Evolutionary conservation across 139 green algal genomes (phyloP).

Genomic region (Chlamydomonas applanata): DNA sequence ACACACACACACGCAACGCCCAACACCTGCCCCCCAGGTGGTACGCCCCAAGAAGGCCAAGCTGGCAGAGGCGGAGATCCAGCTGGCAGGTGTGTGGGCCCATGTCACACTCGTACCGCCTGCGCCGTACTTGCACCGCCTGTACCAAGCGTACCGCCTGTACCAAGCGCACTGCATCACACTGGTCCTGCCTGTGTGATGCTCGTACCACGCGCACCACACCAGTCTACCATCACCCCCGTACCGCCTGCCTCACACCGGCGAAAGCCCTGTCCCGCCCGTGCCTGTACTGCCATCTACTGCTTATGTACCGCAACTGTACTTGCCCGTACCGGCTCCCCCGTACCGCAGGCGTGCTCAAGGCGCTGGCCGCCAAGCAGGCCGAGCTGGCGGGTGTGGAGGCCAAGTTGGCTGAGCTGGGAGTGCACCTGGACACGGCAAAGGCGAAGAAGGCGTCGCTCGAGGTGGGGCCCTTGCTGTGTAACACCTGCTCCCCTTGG

Average conservation of each 20-base stretch:
- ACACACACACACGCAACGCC: too few species aligned
- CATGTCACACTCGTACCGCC: too few species aligned
- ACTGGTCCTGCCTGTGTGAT: too few species aligned
- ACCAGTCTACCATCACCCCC: too few species aligned
- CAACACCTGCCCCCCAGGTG: constrained; percentile 37
- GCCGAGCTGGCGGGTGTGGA: constrained; percentile 59
- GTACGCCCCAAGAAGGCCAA: constrained; percentile 66
- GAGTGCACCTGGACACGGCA: constrained; percentile 53
- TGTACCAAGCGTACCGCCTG: too few species aligned
- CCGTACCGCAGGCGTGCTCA: constrained; percentile 41
- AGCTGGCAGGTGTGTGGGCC: constrained; percentile 35
- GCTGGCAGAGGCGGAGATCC: constrained; percentile 50
- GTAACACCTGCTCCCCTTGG: too few species aligned
- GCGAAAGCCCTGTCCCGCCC: too few species aligned
- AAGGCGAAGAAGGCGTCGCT: constrained; percentile 54
- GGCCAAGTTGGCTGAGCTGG: constrained; percentile 63
- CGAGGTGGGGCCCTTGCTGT: constrained; percentile 48
- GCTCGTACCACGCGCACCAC: too few species aligned
- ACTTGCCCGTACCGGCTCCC: not conserved
- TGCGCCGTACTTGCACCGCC: too few species aligned
- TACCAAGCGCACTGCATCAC: too few species aligned
- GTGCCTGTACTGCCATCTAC: not conserved
- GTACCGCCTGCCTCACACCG: too few species aligned
- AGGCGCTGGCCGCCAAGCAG: constrained; percentile 60
- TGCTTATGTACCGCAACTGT: not conserved